Evolutionary conservation across 2,329 filamentous ascomycete genomes (phyloP), one percentile per base, ranked within the genome.

Genomic region (Sporothrix variecibatus): DNA sequence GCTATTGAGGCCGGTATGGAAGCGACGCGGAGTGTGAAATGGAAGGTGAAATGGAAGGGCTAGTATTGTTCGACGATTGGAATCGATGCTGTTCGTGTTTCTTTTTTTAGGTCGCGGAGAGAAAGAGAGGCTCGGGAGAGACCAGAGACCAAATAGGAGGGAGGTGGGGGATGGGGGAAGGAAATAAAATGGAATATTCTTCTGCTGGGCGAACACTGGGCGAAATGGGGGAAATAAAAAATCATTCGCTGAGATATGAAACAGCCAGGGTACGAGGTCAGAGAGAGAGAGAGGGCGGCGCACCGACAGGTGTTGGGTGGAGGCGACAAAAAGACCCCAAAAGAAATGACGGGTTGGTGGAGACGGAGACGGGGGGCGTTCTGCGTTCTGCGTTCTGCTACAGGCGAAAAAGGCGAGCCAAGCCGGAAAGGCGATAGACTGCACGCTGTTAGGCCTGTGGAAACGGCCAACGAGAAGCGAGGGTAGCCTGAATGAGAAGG

Each of bases 81-180:
- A 64, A 56, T 71, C 64, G 73, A 72, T 72, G 64, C 38, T 23
- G 72, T 71, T 68, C 26, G 64, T 75, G 74, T 75, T 76, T 75
- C 75, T 76, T 76, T 76, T 75, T 76, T 76, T 76, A 76, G 75
- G 75, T 75, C 73, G 62, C 40, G 56, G 72, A 70, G 69, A 72
- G 40, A 43, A 69, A 74, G 17, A 46, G 62, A 65, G 49, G 71
- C 51, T 68, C 56, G 40, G 51, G 34, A 60, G 43, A 49, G 15
- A 49, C 43, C 43, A 49, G 43, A 49, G 43, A 67, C 46, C 53
- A 65, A 71, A 70, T 38, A 67, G 70, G 67, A 71, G 73, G 51
- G 65, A 71, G 72, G 69, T 74, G 71, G 73, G 64, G 71, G 74
- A 73, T 69, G 70, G 60, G 58, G 64, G 34, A 62, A 65, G 60